A percentile compares a stretch with the other conserved stretches of the same genome.
Conservation (phyloP, 148 eudicot genomes). For the Fagopyrum homotropicum region DNA sequence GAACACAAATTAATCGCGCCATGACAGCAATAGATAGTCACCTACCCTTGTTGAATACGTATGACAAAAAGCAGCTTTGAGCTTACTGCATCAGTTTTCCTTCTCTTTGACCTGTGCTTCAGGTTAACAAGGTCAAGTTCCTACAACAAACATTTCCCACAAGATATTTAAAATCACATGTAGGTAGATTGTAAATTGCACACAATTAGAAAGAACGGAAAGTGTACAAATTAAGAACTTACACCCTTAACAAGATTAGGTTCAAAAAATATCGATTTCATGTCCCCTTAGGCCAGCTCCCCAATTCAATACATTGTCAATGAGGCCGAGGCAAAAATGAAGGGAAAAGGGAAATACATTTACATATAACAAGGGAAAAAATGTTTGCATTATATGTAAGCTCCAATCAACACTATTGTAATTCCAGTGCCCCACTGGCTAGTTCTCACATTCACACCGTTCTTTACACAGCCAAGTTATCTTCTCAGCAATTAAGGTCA, state of each 20-base stretch:
- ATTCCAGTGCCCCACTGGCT: too few relatives aligned
- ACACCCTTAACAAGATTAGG: background rate
- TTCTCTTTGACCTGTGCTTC: slow-evolving; percentile 69
- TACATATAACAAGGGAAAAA: too few relatives aligned
- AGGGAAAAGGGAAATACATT: background rate
- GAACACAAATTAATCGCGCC: background rate
- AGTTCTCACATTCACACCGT: too few relatives aligned
- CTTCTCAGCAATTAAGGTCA: too few relatives aligned
- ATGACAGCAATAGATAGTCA: background rate
- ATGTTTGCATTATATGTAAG: too few relatives aligned
- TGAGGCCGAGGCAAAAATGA: background rate
- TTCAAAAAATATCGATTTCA: background rate
- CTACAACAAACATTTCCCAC: slow-evolving; percentile 23
- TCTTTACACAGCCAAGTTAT: too few relatives aligned
- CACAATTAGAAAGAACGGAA: background rate
- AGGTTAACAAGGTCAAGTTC: slow-evolving; percentile 71
- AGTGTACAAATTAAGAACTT: background rate
- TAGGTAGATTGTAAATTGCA: background rate
- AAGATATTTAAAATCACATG: background rate
- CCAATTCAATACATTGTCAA: background rate
- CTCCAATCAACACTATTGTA: too few relatives aligned
- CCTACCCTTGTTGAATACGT: slow-evolving; percentile 67
- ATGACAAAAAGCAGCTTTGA: slow-evolving; percentile 64
- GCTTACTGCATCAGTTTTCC: slow-evolving; percentile 20
- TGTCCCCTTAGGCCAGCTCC: background rate